Base-by-base conservation (phyloP, 2,329 filamentous ascomycete genomes). In the Trematosphaeria pertusa region DNA sequence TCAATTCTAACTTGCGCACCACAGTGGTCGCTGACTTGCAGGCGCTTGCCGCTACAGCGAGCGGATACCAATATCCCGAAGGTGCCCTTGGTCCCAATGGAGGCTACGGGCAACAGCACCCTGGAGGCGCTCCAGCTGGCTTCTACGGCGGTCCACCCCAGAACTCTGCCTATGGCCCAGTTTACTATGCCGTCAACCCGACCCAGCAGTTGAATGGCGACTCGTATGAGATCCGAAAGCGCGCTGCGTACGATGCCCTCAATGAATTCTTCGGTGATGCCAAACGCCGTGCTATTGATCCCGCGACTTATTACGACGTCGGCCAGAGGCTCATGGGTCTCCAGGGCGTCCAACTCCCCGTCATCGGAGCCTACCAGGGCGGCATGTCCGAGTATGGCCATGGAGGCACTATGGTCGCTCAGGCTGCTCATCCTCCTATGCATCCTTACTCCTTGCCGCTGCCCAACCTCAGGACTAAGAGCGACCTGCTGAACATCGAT, bases 191-290 rank as follows among this genome's bases (percentile, higher is more conserved):
- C 71, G 82, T 83, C 70, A 85, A 75, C 70, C 66, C 82, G 78
- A 78, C 84, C 70, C 85, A 86, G 60, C 87, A 88, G 66, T 78
- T 88, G 51, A 81, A 81, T 54, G 87, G 87, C 65, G 80, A 84
- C 35, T 74, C 79, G 9, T 84, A 87, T 64, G 89, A 93, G 65
- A 82, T 85, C 58, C 85, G 89, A 65, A 94, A 93, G 77, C 89
- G 91, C 41, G 77, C 75, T 52, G 85, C 85, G n/a, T 89, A 87
- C 59, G 91, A 97, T 65, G 88, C 89, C 48, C 78, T 97, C 49
- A 93, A 96, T 67, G 91, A 96, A 70, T 96, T 97, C 77, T 96
- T 97, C 59, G 90, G 89, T 58, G 91, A 89, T 69, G 86, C 91
- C 59, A 97, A 97, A 81, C 89, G 92, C 63, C 88, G 91, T 65